phyloP scores from a whole-genome alignment of 257 asterid genomes.

The Solanum verrucosum region DNA sequence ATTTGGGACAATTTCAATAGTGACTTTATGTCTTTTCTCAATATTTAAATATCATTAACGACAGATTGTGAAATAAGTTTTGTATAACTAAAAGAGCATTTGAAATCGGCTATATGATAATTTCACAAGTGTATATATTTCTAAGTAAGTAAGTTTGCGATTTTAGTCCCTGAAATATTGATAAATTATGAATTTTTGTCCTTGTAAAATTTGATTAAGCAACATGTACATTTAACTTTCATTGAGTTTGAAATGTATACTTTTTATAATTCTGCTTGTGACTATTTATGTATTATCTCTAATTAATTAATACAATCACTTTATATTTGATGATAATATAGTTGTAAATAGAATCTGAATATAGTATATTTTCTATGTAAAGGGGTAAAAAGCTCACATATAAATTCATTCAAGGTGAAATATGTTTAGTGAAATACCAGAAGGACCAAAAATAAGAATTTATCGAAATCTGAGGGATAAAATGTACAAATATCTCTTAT shows the following conservation, averaged over 20 bases:
- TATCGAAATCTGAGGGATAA: background rate
- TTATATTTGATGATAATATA: background rate
- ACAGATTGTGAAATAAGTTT: background rate
- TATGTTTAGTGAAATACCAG: background rate
- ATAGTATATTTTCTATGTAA: background rate
- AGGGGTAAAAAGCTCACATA: background rate
- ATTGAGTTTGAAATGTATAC: too few species aligned
- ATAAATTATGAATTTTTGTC: background rate
- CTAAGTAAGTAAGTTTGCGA: background rate
- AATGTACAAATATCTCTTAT: background rate
- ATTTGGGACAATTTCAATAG: rapidly evolving
- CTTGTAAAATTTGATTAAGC: background rate
- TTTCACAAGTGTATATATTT: background rate
- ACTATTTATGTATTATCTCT: background rate
- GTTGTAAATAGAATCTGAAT: background rate
- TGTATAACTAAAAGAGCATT: background rate
- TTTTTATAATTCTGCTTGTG: too few species aligned
- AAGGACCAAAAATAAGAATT: background rate
- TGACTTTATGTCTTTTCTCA: too few species aligned
- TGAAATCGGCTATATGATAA: too few species aligned
- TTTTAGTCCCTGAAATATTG: background rate
- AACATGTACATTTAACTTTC: too few species aligned
- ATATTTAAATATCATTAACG: background rate
- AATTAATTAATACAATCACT: background rate
- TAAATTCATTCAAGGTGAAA: background rate